Conservation (phyloP, 257 asterid species). For the Mitragyna speciosa region DNA sequence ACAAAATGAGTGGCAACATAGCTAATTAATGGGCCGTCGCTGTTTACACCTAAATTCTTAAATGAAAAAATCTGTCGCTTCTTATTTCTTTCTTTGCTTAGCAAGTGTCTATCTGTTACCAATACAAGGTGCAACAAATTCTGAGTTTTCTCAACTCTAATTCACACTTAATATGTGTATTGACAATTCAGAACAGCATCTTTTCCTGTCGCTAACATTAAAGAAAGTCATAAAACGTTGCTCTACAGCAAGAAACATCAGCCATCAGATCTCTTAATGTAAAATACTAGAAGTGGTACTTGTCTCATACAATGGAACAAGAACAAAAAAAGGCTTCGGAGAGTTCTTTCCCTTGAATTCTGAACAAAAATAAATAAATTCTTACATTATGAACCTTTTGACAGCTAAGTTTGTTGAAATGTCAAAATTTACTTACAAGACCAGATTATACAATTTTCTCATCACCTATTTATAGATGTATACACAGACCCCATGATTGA, state of each 20-base stretch:
- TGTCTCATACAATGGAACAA: neutral
- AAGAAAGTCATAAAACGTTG: neutral
- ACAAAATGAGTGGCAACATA: constrained; percentile 24
- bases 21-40: constrained; percentile 21
- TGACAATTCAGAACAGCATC: constrained; percentile 3
- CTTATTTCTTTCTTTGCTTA: neutral
- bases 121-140: neutral
- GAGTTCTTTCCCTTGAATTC: neutral
- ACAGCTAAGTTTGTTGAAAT: constrained; percentile 2
- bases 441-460: constrained; percentile 32
- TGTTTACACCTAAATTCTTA: constrained; percentile 25
- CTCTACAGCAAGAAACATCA: neutral
- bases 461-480: constrained; percentile 37
- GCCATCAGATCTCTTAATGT: neutral
- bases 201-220: neutral
- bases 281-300: neutral
- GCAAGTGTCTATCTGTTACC: constrained; percentile 5
- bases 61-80: constrained; percentile 10
- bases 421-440: constrained; percentile 42
- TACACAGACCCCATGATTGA: constrained; percentile 28
- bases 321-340: neutral
- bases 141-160: neutral
- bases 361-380: neutral
- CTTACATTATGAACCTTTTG: constrained; percentile 9
- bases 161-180: neutral